Base-by-base conservation (phyloP, 345 rosid genomes). In the Arabidopsis arenosa region DNA sequence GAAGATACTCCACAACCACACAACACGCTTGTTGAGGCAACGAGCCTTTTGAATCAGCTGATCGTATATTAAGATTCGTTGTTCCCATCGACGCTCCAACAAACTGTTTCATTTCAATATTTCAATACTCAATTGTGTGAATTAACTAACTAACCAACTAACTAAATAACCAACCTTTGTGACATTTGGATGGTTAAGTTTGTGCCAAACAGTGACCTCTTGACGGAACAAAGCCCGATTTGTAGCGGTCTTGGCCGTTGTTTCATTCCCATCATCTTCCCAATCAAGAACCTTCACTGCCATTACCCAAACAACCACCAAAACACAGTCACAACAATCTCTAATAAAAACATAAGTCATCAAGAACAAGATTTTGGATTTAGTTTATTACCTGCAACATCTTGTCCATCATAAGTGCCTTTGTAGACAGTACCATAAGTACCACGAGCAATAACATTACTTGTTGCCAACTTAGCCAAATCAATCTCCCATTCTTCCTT, bases 171-270 rank as follows among this genome's bases (percentile, higher is more conserved):
- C 49, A 70, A 95, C 99, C 78, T 85, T 88, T 14, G 99, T 95
- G 58, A 95, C 98, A 76, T 95, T 95, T 41, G 88, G 93, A 84
- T 95, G 96, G 79, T 85, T 72, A 44, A 95, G 97, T 85, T 92
- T 92, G 68, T 95, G 88, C 99, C 99, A 95, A 73, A 95, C 99
- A 49, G 93, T 90, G 68, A 95, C 99, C 77, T 92, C 99, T 82
- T 92, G 90, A 73, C 51, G 84, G 71, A 95, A 95, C 30, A 96
- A 89, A 78, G 88, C 84, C 62, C 96, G 86, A 63, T 86, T 62
- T 62, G 91, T 81, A 66, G 92, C 89, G 40, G 85, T 86, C 82
- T 85, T 93, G 49, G 89, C 86, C 33, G 79, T 18, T 30, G 90
- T 82, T 43, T 84, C 85, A 5, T 80, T 56, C 47, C 92, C 90